Evolutionary conservation across 768 basidiomycete genomes (phyloP).

Genomic region (Mycena kentingensis): DNA sequence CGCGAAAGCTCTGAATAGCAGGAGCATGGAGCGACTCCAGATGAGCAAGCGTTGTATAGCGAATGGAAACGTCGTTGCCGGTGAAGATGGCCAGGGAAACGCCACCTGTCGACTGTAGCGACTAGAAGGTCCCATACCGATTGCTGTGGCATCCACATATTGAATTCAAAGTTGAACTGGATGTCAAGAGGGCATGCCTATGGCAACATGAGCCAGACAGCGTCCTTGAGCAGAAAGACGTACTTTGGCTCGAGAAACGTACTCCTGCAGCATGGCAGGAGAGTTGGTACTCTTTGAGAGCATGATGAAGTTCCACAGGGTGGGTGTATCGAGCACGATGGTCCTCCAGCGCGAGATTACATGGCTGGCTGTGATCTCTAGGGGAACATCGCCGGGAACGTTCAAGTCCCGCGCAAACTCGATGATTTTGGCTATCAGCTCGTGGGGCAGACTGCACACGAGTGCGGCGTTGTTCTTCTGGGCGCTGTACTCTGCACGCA

Average conservation of each 20-base stretch:
- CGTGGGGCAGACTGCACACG: conserved; percentile 6
- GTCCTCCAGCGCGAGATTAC: conserved; percentile 21
- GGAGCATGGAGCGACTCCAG: conserved; percentile 9
- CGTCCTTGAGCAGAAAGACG: not conserved
- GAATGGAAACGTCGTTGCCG: not conserved
- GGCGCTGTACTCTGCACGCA: conserved; percentile 2
- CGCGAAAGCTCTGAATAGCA: conserved; percentile 5
- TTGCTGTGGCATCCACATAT: conserved; percentile 13
- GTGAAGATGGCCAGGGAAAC: conserved; percentile 5
- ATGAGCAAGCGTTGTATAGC: conserved; percentile 16
- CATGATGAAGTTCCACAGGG: conserved; percentile 21
- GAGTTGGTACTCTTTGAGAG: conserved; percentile 5
- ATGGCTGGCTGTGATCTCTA: conserved; percentile 24
- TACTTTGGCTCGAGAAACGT: conserved; percentile 14
- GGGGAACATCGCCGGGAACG: conserved; percentile 4
- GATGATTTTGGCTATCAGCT: conserved; percentile 15
- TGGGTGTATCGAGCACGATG: conserved; percentile 18
- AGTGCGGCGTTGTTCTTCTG: conserved; percentile 7
- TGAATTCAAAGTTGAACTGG: conserved; percentile 8
- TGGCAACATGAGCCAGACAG: not conserved
- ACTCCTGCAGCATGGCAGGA: not conserved
- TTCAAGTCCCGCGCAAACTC: conserved; percentile 10
- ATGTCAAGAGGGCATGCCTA: conserved; percentile 7
- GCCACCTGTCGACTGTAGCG: conserved; percentile 12
- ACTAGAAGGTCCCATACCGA: conserved; percentile 14